Conservation (phyloP, 179 eudicot species). For the Carnegiea gigantea region DNA sequence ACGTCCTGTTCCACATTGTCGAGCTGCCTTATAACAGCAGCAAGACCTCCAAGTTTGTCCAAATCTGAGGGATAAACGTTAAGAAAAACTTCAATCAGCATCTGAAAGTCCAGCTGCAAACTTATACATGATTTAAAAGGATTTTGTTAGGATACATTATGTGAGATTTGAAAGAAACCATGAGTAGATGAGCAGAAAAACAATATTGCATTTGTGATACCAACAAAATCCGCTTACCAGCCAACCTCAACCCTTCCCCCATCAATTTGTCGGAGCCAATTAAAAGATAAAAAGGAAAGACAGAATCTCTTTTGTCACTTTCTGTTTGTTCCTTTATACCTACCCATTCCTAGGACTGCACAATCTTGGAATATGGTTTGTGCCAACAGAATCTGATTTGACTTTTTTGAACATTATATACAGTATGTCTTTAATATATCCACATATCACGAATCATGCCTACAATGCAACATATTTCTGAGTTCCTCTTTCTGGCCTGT, state of each 20-base stretch:
- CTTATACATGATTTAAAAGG: neutral
- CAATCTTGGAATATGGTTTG: too few relatives aligned
- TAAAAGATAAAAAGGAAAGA: neutral
- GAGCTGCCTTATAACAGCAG: slow-evolving; percentile 56
- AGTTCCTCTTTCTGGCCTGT: too few relatives aligned
- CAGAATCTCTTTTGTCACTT: too few relatives aligned
- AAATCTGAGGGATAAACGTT: slow-evolving; percentile 49
- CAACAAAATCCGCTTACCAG: neutral
- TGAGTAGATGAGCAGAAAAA: too few relatives aligned
- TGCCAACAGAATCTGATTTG: too few relatives aligned
- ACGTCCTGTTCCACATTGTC: slow-evolving; percentile 53
- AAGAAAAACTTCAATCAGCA: neutral
- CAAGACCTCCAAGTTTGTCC: slow-evolving; percentile 86
- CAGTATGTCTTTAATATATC: too few relatives aligned
- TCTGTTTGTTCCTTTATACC: too few relatives aligned
- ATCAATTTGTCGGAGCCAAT: neutral
- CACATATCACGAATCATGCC: too few relatives aligned
- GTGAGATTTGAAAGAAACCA: neutral
- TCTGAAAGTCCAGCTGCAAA: neutral
- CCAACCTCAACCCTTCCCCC: neutral
- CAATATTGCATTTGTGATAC: neutral
- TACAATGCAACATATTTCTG: too few relatives aligned
- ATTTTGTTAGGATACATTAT: neutral
- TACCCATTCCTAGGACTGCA: too few relatives aligned
- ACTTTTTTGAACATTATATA: too few relatives aligned